These are phyloP conservation scores for Ophiocordyceps unilateralis DNA, from an alignment of 2,329 filamentous ascomycete species.

Conservation along the genomic window DNA sequence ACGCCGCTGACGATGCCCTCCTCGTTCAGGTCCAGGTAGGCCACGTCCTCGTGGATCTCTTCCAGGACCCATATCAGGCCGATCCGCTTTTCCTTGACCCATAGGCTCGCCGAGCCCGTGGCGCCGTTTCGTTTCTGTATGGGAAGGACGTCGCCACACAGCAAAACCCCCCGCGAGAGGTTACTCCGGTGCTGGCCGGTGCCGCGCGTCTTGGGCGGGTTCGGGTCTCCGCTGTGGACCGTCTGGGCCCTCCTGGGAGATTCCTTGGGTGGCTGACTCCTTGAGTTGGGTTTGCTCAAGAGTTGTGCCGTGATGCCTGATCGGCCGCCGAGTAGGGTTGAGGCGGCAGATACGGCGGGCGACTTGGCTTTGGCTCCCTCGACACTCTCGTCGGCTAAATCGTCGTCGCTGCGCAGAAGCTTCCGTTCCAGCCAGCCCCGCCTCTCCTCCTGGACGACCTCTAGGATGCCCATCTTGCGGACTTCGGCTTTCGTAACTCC, in stretches of 20 bases:
- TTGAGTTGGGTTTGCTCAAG: slow-evolving; percentile 61
- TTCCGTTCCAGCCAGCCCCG: slow-evolving; percentile 81
- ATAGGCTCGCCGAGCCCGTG: slow-evolving; percentile 82
- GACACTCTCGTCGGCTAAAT: slow-evolving; percentile 12
- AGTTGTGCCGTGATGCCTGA: slow-evolving; percentile 73
- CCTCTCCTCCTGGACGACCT: slow-evolving; percentile 82
- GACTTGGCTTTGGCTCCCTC: slow-evolving; percentile 17
- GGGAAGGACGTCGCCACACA: slow-evolving; percentile 95
- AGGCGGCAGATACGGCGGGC: slow-evolving; percentile 23
- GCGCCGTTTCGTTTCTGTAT: slow-evolving; percentile 91
- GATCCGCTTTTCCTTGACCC: slow-evolving; percentile 94
- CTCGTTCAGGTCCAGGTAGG: slow-evolving; percentile 58
- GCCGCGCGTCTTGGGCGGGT: slow-evolving; percentile 34
- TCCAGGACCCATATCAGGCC: slow-evolving; percentile 96
- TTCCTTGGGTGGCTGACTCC: slow-evolving; percentile 36
- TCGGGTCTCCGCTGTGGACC: slow-evolving; percentile 37
- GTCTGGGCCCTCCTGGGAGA: slow-evolving; percentile 43
- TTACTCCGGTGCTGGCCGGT: slow-evolving; percentile 48
- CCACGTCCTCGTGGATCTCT: slow-evolving; percentile 91
- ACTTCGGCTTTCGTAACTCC: slow-evolving; percentile 96
- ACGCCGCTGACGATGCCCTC: slow-evolving; percentile 55
- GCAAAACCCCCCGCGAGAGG: slow-evolving; percentile 72
- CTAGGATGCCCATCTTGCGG: slow-evolving; percentile 82
- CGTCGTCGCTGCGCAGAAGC: slow-evolving; percentile 37
- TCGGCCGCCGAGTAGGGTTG: slow-evolving; percentile 48